Evolutionary conservation across 2,329 filamentous ascomycete species (phyloP).

Genomic region (Fusarium albosuccineum): DNA sequence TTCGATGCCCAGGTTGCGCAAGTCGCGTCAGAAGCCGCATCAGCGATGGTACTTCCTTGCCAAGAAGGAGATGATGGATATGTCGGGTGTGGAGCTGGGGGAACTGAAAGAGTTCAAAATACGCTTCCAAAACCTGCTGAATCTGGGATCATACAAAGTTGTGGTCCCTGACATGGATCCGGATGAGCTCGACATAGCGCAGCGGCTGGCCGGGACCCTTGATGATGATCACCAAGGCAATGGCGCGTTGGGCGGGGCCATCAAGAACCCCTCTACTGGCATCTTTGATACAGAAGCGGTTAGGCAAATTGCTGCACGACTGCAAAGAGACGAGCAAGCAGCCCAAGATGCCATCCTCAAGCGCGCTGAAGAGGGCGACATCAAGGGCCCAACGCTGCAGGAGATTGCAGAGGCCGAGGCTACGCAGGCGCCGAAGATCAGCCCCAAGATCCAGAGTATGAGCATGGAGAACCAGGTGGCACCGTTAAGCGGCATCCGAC

Average conservation of each 20-base stretch:
- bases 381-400: conserved; percentile 11
- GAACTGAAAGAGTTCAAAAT: conserved; percentile 29
- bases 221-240: conserved; percentile 25
- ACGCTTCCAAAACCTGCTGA: conserved; percentile 19
- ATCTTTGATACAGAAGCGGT: conserved; percentile 28
- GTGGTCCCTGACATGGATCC: conserved; percentile 23
- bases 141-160: conserved; percentile 36
- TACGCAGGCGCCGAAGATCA: conserved; percentile 5
- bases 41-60: conserved; percentile 39
- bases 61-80: conserved; percentile 39
- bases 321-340: conserved; percentile 10
- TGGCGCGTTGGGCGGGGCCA: not conserved
- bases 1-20: conserved; percentile 44
- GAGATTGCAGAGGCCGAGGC: conserved; percentile 21
- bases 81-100: conserved; percentile 22
- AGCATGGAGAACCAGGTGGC: conserved; percentile 14
- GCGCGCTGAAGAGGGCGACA: not conserved
- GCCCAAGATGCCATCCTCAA: conserved; percentile 8
- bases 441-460: conserved; percentile 32
- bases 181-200: conserved; percentile 30
- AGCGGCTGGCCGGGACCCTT: conserved; percentile 36
- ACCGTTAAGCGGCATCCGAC: conserved; percentile 11
- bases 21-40: conserved; percentile 31
- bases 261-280: conserved; percentile 28
- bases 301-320: conserved; percentile 3